Evolutionary conservation across 257 asterid species (phyloP).

Genomic region (Solanum ahanhuiri): DNA sequence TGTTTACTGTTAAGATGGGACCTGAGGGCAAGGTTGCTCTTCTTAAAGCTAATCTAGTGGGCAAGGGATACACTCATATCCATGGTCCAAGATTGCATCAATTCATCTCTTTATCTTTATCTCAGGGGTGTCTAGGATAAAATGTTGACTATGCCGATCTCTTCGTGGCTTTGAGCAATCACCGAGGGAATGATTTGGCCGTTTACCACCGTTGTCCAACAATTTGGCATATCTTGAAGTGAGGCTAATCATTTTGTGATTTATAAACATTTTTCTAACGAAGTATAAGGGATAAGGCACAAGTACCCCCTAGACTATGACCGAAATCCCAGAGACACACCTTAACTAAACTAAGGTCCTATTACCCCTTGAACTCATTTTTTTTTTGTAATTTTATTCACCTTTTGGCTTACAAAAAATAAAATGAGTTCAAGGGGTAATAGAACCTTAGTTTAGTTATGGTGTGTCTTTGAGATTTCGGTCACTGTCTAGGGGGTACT

Average conservation of each 20-base stretch:
- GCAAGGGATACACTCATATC: background rate
- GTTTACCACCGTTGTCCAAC: background rate
- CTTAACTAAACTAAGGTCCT: too few relatives aligned
- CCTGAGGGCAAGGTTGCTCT: background rate
- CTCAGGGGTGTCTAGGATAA: background rate
- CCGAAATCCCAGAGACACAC: too few relatives aligned
- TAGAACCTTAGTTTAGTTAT: too few relatives aligned
- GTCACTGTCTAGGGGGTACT: too few relatives aligned
- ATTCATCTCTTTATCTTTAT: background rate
- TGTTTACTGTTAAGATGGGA: background rate
- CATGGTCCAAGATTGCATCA: background rate
- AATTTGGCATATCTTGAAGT: background rate
- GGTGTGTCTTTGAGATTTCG: too few relatives aligned
- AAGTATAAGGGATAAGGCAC: too few relatives aligned
- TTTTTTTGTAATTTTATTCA: too few relatives aligned
- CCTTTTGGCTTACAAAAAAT: too few relatives aligned
- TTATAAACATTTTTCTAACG: background rate
- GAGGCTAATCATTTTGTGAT: background rate
- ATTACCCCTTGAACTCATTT: too few relatives aligned
- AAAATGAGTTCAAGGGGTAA: too few relatives aligned
- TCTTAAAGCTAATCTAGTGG: background rate
- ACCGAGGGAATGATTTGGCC: background rate
- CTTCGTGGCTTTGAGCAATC: background rate
- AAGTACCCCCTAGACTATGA: too few relatives aligned
- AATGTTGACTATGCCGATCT: background rate